Evolutionary conservation across 2,329 filamentous ascomycete genomes (phyloP).

Genomic region (Dactylellina cionopaga): DNA sequence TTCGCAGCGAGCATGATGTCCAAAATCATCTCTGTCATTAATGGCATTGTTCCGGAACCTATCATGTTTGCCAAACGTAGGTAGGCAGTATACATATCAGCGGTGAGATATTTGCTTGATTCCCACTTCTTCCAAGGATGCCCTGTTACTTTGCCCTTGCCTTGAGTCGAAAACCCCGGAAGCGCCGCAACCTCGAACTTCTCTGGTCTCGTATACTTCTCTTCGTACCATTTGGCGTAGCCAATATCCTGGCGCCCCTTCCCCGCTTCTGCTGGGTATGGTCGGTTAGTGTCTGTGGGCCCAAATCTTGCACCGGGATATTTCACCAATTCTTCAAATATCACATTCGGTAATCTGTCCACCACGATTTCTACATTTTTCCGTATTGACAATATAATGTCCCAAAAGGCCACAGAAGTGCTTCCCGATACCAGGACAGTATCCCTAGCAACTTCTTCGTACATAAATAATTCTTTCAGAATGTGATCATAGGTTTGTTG

Average conservation of each 20-base stretch:
- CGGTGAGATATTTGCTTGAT: neutral
- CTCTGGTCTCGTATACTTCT: neutral
- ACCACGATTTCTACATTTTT: neutral
- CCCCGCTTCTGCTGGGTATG: neutral
- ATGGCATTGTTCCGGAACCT: neutral
- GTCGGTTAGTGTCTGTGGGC: neutral
- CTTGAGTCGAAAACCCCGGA: neutral
- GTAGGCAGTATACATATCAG: neutral
- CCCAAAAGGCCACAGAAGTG: neutral
- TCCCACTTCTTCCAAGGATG: slow-evolving; percentile 1
- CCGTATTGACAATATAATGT: too few relatives aligned
- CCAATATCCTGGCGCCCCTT: slow-evolving; percentile 6
- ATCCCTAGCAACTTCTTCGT: neutral
- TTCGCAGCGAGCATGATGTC: slow-evolving; percentile 16
- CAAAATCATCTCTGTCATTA: slow-evolving; percentile 14
- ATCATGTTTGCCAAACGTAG: neutral
- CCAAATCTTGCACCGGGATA: neutral
- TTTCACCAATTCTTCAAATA: neutral
- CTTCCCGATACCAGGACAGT: neutral
- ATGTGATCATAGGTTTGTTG: too few relatives aligned
- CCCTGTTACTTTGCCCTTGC: neutral
- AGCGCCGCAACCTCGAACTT: neutral
- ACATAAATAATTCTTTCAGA: neutral
- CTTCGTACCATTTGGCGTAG: neutral
- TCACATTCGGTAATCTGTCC: neutral